Evolutionary conservation across 352 stramenopile genomes (phyloP), one percentile per base, ranked within the genome.

Genomic region (Phytophthora podocarpi): DNA sequence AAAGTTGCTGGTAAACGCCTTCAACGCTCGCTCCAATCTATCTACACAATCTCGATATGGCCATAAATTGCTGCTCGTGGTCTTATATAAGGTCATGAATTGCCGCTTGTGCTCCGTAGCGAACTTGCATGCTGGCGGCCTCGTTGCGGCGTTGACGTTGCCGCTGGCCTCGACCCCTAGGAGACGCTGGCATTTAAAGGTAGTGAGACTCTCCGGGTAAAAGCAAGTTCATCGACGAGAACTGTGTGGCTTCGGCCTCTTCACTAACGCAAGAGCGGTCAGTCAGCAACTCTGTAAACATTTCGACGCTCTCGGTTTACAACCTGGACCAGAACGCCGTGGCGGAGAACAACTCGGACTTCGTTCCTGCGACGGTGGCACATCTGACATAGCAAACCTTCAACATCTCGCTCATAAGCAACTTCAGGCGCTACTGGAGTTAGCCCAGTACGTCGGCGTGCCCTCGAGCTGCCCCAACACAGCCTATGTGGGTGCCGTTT

Each of bases 311-410:
- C 24, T 72, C 45, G 37, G 48, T 81, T 10, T 68, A 52, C 30
- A 81, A 76, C 34, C 37, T 81, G 4, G 58, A 81, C 35, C 5
- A 78, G 18, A 56, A 67, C 50, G 53, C 51, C 2, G 45, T 78
- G 5, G 45, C 69, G 9, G 40, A 43, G 21, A 57, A 50, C 0
- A 62, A 61, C 24, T 70, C 61, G 4, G 32, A 52, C n/a, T 81
- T 81, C 24, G 45, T 81, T 5, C 72, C 72, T 18, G 45, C 41
- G 15, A 64, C 65, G 13, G 57, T 72, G 35, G 78, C 65, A 26
- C 67, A 60, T 23, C 41, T 79, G 50, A 80, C 69, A 3, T 39
- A 86, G 51, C 69, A 50, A 15, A 74, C 76, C 39, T 86, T 72
- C 64, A 86, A 82, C 52, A 72, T 89, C 21, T 74, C 59, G 32